Evolutionary conservation across 148 eudicot genomes (phyloP), one percentile per base, ranked within the genome.

Genomic region (Rhododendron henanense): DNA sequence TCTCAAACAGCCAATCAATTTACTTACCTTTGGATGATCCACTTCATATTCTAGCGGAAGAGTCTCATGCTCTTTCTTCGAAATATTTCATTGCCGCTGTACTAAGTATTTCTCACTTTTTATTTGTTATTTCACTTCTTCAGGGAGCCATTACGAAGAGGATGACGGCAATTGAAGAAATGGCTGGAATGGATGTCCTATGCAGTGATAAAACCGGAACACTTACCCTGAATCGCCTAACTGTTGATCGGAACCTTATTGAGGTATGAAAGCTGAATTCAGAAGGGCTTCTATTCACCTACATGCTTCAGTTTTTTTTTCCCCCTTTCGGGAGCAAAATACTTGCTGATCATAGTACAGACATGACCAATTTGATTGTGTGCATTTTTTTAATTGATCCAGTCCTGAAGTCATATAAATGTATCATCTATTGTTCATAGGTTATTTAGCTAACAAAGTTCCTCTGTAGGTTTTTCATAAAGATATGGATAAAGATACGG

Each of bases 151-250:
- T 94, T 65, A 94, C 97, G 71, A 94, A 94, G 82, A 91, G 97
- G 87, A 94, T 94, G 97, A 94, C 95, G 50, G 95, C 97, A 19
- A 94, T 94, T 84, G 97, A 94, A 91, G 97, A 94, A 87, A 94
- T 94, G 97, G 97, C 97, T 18, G 97, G 97, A 69, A 94, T 94
- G 97, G 97, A 94, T 90, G 97, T 94, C 6, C 90, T 94, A 47
- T 94, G 97, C 89, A 91, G 97, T 89, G 97, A 94, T 83, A 94
- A 94, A 88, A 94, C 97, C 1, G 97, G 97, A 53, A 93, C 97
- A 78, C 90, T 94, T 37, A 94, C 96, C 63, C 87, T 94, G 79
- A 94, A 94, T 85, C 93, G 92, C 78, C 94, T 93, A 18, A 90
- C 94, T 50, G 95, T 93, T 76, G 96, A 94, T 85, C 88, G 88